These are phyloP conservation scores for Penicillium olsonii DNA, from an alignment of 2,329 filamentous ascomycete genomes.

Conservation along the genomic window DNA sequence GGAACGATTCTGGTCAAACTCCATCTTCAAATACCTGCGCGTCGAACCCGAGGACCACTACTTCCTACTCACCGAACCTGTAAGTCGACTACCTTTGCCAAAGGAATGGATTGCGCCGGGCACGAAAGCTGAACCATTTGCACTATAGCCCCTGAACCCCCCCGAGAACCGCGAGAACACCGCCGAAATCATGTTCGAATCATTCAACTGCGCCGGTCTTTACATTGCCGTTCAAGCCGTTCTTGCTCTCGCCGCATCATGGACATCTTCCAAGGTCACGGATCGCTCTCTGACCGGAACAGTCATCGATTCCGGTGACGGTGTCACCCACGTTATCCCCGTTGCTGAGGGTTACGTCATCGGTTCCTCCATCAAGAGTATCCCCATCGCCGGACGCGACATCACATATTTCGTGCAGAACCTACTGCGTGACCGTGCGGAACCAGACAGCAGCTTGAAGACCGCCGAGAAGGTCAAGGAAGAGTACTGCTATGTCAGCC, in stretches of 20 bases:
- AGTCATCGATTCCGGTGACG: slow-evolving; percentile 97
- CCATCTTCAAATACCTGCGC: slow-evolving; percentile 98
- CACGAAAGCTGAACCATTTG: slow-evolving; percentile 9
- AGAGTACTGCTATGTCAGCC: slow-evolving; percentile 97
- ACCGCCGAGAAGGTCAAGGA: slow-evolving; percentile 98
- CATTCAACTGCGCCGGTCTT: slow-evolving; percentile 97
- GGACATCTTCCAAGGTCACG: slow-evolving; percentile 97
- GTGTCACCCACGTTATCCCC: slow-evolving; percentile 98
- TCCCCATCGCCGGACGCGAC: slow-evolving; percentile 95
- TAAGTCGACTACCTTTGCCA: slow-evolving; percentile 49
- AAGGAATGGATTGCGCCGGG: not conserved
- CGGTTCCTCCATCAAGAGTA: slow-evolving; percentile 97
- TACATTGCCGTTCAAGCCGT: slow-evolving; percentile 99
- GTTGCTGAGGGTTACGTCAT: slow-evolving; percentile 99
- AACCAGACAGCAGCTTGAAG: slow-evolving; percentile 95
- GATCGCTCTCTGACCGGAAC: slow-evolving; percentile 95
- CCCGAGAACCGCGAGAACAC: slow-evolving; percentile 99
- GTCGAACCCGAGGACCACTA: slow-evolving; percentile 99
- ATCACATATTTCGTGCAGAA: slow-evolving; percentile 99
- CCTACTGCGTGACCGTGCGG: slow-evolving; percentile 89
- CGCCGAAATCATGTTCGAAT: slow-evolving; percentile 99
- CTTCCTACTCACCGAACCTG: slow-evolving; percentile 95
- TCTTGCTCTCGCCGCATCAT: slow-evolving; percentile 91
- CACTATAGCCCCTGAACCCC: slow-evolving; percentile 80
- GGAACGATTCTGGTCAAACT: slow-evolving; percentile 99